phyloP scores from a whole-genome alignment of 495 filamentous ascomycete species.

The Haplographium delicatum region DNA sequence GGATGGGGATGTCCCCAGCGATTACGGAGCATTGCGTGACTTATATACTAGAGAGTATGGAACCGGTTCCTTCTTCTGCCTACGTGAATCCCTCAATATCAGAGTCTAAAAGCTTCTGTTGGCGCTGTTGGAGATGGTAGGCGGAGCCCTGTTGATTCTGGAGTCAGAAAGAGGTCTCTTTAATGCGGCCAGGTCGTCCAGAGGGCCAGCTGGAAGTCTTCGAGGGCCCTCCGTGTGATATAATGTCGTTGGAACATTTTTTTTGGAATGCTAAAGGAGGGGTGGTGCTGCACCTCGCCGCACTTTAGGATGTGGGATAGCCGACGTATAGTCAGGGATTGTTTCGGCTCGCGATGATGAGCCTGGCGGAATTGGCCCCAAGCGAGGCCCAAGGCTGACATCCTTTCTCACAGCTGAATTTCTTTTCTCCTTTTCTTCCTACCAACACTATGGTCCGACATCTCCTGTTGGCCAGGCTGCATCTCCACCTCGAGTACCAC shows the following conservation, averaged over 20 bases:
- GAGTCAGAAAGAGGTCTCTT: slow-evolving; percentile 12
- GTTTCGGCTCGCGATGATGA: background rate
- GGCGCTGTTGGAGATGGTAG: slow-evolving; percentile 12
- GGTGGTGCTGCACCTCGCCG: slow-evolving; percentile 7
- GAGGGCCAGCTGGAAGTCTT: slow-evolving; percentile 27
- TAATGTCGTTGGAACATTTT: slow-evolving; percentile 3
- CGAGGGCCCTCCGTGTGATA: slow-evolving; percentile 2
- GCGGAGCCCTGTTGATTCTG: slow-evolving; percentile 19
- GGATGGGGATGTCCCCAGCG: slow-evolving; percentile 24
- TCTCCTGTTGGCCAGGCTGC: background rate
- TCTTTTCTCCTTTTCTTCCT: background rate
- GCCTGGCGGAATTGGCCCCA: background rate
- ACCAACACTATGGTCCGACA: background rate
- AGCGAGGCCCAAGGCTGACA: background rate
- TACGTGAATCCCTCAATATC: slow-evolving; percentile 16
- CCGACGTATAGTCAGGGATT: background rate
- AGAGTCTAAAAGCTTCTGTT: slow-evolving; percentile 12
- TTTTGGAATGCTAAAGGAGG: background rate
- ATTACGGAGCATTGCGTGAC: slow-evolving; percentile 11
- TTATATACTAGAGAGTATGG: slow-evolving; percentile 21
- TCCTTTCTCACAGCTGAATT: background rate
- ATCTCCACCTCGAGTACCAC: background rate
- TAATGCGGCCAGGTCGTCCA: slow-evolving; percentile 16
- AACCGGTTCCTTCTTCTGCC: slow-evolving; percentile 12
- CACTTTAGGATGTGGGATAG: background rate